Evolutionary conservation across 371 early-diverging fungal genomes (phyloP), one percentile per base, ranked within the genome.

Genomic region (Mortierella sp.): DNA sequence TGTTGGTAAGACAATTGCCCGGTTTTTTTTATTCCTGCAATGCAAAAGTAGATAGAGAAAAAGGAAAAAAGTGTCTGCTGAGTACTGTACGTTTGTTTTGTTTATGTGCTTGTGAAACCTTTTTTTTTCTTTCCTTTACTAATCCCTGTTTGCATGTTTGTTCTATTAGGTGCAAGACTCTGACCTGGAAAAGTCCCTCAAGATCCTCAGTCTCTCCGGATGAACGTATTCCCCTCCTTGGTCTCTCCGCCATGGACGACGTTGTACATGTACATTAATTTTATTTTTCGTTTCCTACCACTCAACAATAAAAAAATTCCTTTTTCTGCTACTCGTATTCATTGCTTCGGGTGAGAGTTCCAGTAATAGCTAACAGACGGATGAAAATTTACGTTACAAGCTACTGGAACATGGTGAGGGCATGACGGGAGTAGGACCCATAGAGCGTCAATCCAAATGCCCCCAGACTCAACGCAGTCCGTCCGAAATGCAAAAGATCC

Each of bases 1-100:
- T 92, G 0, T 60, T 92, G 83, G 92, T 91, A 81, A 74, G 81
- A 45, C 19, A 57, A n/a, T 16, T 6, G 13, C 60, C 13, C 16
- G 14, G 4, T 1, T n/a, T 31, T 28, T 63, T 31, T 31, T 16
- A 6, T 63, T 16, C 34, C 34, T 50, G 16, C 10, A 50, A 14
- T 50, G 50, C 50, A 13, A 50, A 50, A 16, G 28, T 13, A 28
- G 57, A n/a, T 3, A n/a, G 28, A 60, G 5, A 28, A 14, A 13
- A 28, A 28, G 4, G 16, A 28, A 14, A 5, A 6, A 0, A 28
- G 3, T 0, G n/a, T 24, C 9, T 55, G 55, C 9, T 13, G 60
- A 21, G 24, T n/a, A 21, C 52, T 48, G 73, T 13, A 0, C 4
- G 26, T 55, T 24, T 42, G 14, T 71, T 60, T n/a, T 48, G 16